phyloP scores from a whole-genome alignment of 257 asterid genomes.

The Anisodus acutangulus region DNA sequence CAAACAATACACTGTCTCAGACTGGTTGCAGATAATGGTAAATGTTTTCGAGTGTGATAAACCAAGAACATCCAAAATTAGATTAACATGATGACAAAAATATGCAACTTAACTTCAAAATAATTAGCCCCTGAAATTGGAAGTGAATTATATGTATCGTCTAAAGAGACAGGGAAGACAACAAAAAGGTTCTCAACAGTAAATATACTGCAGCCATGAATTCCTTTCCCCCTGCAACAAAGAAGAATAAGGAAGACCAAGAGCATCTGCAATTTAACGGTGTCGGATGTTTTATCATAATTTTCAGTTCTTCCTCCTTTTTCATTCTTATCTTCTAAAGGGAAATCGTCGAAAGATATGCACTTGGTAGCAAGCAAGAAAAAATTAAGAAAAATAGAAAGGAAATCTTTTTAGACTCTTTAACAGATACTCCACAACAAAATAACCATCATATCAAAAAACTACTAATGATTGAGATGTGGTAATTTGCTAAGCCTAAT shows the following conservation, averaged over 20 bases:
- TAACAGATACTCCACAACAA: not conserved
- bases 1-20: constrained; percentile 24
- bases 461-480: not conserved
- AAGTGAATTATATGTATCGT: constrained; percentile 2
- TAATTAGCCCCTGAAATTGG: not conserved
- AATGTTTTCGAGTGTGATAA: not conserved
- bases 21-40: not conserved
- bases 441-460: not conserved
- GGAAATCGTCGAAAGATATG: not conserved
- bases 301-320: not conserved
- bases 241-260: too few relatives aligned
- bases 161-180: not conserved
- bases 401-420: not conserved
- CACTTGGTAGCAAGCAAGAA: not conserved
- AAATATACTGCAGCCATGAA: not conserved
- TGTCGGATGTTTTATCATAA: not conserved
- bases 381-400: not conserved
- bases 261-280: too few relatives aligned
- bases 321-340: constrained; percentile 12
- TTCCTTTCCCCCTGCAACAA: too few relatives aligned
- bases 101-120: not conserved
- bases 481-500: not conserved
- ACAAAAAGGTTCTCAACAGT: not conserved
- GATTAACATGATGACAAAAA: not conserved
- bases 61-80: not conserved